Conservation (phyloP, 208 protist genomes). For the Porcisia hertigi region DNA sequence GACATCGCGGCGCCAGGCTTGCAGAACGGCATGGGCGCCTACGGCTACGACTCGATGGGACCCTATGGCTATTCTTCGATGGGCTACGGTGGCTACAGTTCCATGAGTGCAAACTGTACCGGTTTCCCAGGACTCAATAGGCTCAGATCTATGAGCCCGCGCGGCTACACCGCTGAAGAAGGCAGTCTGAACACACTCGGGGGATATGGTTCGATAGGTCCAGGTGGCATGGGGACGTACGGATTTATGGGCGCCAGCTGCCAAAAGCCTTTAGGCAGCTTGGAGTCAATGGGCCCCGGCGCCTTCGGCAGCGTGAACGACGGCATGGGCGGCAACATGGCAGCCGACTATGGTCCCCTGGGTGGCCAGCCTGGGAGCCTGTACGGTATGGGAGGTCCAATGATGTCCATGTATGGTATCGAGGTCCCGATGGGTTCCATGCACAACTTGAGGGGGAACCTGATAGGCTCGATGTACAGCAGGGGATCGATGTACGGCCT, state of each 20-base stretch:
- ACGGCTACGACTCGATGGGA: conserved; percentile 21
- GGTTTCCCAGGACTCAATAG: not conserved
- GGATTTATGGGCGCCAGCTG: conserved; percentile 16
- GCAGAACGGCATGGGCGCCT: conserved; percentile 9
- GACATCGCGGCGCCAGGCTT: not conserved
- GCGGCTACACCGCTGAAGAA: not conserved
- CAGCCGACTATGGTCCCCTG: no score
- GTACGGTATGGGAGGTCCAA: conserved; percentile 21
- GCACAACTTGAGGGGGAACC: not conserved
- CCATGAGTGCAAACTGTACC: not conserved
- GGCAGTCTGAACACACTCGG: not conserved
- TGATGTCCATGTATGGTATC: not conserved
- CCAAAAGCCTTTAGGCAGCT: conserved; percentile 3
- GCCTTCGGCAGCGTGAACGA: conserved; percentile 16
- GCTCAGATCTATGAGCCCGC: not conserved
- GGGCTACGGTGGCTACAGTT: not conserved
- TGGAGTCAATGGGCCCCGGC: not conserved
- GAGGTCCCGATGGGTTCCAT: conserved; percentile 1
- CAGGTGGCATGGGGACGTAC: conserved; percentile 7
- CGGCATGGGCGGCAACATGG: conserved; percentile 18
- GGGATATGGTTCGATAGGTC: conserved; percentile 26
- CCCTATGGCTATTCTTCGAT: conserved; percentile 7
- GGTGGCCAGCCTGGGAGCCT: conserved; percentile 5
- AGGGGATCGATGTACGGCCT: not conserved
- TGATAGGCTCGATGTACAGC: conserved; percentile 27